Percentiles rank a stretch among this genome's conserved stretches.
phyloP scores from a whole-genome alignment of 257 asterid species.

The Cinchona pubescens region DNA sequence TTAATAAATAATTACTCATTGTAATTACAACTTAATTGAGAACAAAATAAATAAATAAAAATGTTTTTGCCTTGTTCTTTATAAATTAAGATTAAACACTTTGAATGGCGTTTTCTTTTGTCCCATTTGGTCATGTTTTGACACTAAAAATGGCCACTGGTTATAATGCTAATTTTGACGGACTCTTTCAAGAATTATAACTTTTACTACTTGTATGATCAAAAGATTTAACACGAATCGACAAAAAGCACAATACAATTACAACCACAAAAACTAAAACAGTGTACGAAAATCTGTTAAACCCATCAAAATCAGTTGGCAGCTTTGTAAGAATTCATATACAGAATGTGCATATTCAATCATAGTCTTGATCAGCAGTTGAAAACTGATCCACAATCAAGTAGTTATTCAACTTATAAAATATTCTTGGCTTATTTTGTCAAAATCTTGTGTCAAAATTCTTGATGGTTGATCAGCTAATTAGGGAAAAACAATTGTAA shows the following conservation, averaged over 20 bases:
- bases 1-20: too few species aligned
- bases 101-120: background rate
- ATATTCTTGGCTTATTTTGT: background rate
- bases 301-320: constrained; percentile 4
- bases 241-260: background rate
- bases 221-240: background rate
- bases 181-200: background rate
- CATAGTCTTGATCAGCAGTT: background rate
- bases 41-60: too few species aligned
- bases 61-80: too few species aligned
- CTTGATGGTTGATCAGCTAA: background rate
- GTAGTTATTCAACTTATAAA: background rate
- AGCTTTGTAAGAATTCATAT: background rate
- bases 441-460: background rate
- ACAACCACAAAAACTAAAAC: background rate
- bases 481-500: background rate
- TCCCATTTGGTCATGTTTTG: background rate
- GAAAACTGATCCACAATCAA: background rate
- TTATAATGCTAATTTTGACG: constrained; percentile 10
- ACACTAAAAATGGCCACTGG: background rate
- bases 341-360: background rate
- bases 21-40: too few species aligned
- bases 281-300: background rate
- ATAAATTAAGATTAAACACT: background rate
- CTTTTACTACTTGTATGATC: background rate